Evolutionary conservation across 1,284 basidiomycete genomes (phyloP).

Genomic region (Volvariella volvacea): DNA sequence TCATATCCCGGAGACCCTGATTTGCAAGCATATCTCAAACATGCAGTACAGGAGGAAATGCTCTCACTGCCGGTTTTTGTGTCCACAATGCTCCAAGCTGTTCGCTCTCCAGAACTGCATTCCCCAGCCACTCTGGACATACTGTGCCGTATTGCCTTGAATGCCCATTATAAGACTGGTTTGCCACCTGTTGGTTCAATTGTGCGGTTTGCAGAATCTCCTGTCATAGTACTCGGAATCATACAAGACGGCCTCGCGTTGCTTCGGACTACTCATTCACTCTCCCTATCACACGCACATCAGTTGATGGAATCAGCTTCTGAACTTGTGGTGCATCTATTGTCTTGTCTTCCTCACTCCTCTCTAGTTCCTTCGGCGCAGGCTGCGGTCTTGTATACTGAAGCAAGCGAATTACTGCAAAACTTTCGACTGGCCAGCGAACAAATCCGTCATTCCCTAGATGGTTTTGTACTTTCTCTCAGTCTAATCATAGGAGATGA

Average conservation of each 20-base stretch:
- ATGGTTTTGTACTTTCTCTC: constrained; percentile 52
- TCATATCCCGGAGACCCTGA: constrained; percentile 59
- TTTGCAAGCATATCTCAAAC: constrained; percentile 54
- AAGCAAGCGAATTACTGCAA: constrained; percentile 50
- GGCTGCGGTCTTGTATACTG: constrained; percentile 46
- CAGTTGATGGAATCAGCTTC: constrained; percentile 52
- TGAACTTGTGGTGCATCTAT: constrained; percentile 52
- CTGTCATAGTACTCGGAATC: constrained; percentile 41
- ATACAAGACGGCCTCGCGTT: constrained; percentile 56
- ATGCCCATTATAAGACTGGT: constrained; percentile 55
- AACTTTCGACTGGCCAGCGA: constrained; percentile 40
- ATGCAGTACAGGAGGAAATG: constrained; percentile 47
- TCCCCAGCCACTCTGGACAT: constrained; percentile 58
- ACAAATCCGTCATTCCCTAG: constrained; percentile 45
- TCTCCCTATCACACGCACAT: constrained; percentile 57
- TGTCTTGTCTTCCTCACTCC: constrained; percentile 52
- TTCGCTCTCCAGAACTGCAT: constrained; percentile 47
- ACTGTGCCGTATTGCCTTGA: constrained; percentile 57
- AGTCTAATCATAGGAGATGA: constrained; percentile 59
- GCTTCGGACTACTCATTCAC: constrained; percentile 46
- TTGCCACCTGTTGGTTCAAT: constrained; percentile 45
- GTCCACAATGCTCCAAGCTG: constrained; percentile 43
- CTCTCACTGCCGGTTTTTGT: constrained; percentile 55
- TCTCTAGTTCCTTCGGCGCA: constrained; percentile 54
- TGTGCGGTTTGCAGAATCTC: constrained; percentile 39